Percentiles rank a stretch among this genome's conserved stretches.
Conservation (phyloP, 129 eudicot genomes). For the Artemisia annua region DNA sequence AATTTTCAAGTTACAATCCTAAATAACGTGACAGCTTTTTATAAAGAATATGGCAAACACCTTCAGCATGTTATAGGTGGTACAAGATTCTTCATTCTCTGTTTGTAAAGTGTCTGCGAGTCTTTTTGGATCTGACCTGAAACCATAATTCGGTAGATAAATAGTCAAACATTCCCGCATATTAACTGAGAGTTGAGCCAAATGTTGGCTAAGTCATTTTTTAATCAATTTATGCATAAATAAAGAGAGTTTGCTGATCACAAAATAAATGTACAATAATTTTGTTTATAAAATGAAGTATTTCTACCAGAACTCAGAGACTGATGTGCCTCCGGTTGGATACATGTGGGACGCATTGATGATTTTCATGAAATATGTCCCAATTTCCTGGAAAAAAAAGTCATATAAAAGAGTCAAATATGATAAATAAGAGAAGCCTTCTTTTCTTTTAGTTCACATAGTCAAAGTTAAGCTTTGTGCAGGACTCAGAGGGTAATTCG, state of each 20-base stretch:
- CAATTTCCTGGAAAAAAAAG: conserved; percentile 65
- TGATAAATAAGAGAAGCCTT: conserved; percentile 1
- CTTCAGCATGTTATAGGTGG: conserved; percentile 98
- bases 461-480: background rate
- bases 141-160: conserved; percentile 12
- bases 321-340: conserved; percentile 95
- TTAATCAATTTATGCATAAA: too few species aligned
- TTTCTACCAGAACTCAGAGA: conserved; percentile 67
- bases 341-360: conserved; percentile 77
- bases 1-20: background rate
- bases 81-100: conserved; percentile 88
- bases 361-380: conserved; percentile 72
- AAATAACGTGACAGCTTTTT: conserved; percentile 3
- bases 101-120: conserved; percentile 56
- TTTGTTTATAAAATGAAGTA: background rate
- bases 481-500: background rate
- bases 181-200: background rate
- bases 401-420: conserved; percentile 14
- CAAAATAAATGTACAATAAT: too few species aligned
- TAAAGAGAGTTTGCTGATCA: too few species aligned
- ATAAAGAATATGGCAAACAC: conserved; percentile 25
- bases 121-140: conserved; percentile 83
- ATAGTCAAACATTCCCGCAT: background rate
- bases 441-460: conserved; percentile 4
- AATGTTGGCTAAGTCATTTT: too few species aligned